A percentile compares a stretch with the other conserved stretches of the same genome.
These are phyloP conservation scores for Fusarium cyanostomum DNA, from an alignment of 2,329 filamentous ascomycete genomes.

Conservation along the genomic window DNA sequence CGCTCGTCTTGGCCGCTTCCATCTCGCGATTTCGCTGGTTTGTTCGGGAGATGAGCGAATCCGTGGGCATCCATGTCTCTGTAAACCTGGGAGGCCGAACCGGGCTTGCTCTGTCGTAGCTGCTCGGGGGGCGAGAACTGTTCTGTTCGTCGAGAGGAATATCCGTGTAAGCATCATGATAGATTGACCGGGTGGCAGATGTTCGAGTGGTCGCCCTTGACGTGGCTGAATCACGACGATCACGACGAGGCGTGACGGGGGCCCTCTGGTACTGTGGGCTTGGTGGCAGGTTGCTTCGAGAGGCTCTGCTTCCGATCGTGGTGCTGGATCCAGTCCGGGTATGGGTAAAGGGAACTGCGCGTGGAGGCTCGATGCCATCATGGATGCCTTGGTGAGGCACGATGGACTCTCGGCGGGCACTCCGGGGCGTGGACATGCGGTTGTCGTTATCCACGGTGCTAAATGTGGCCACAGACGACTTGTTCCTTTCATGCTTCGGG, in stretches of 20 bases:
- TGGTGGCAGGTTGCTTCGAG: constrained; percentile 63
- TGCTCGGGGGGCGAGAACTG: constrained; percentile 40
- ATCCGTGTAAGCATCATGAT: constrained; percentile 60
- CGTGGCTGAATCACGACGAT: constrained; percentile 55
- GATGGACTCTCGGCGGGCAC: constrained; percentile 55
- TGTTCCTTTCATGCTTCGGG: constrained; percentile 77
- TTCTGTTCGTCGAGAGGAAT: constrained; percentile 56
- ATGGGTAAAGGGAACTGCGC: constrained; percentile 80
- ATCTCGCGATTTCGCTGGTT: constrained; percentile 60
- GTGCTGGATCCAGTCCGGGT: constrained; percentile 73
- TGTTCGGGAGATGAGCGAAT: constrained; percentile 63
- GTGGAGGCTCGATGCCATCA: constrained; percentile 58
- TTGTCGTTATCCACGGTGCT: constrained; percentile 64
- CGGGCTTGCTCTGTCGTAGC: constrained; percentile 41
- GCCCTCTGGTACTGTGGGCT: constrained; percentile 62
- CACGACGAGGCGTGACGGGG: constrained; percentile 55
- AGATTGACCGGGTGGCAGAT: constrained; percentile 51
- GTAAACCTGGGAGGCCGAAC: constrained; percentile 59
- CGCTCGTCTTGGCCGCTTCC: constrained; percentile 48
- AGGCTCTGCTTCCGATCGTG: constrained; percentile 63
- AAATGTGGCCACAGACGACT: constrained; percentile 62
- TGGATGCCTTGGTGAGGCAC: constrained; percentile 57
- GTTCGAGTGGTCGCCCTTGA: constrained; percentile 59
- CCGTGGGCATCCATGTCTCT: constrained; percentile 64
- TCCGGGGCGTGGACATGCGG: constrained; percentile 61